Conservation (phyloP, 2,329 filamentous ascomycete species). For the Dactylellina leptospora region DNA sequence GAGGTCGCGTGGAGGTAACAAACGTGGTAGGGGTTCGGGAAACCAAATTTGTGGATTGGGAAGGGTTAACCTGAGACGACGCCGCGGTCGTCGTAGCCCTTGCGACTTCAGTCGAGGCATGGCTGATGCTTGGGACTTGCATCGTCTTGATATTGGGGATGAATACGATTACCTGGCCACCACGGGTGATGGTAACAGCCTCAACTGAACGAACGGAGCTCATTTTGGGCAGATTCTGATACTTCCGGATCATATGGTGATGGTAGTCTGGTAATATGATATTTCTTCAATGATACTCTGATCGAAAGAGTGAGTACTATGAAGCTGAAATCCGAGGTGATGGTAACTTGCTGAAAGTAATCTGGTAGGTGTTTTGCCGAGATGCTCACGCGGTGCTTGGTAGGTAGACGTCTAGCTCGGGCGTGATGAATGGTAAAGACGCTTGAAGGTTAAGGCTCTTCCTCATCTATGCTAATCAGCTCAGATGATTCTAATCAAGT, state of each 20-base stretch:
- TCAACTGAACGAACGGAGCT: no score
- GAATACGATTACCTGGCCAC: constrained; percentile 18
- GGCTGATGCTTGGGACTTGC: not conserved
- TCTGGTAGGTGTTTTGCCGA: not conserved
- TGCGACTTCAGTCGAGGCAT: not conserved
- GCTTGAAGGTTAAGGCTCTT: no score
- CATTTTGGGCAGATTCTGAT: no score
- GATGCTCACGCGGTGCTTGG: not conserved
- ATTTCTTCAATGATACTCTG: no score
- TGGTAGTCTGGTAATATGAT: not conserved
- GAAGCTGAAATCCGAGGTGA: no score
- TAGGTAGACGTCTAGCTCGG: not conserved
- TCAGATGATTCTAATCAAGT: no score
- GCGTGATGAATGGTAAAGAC: no score
- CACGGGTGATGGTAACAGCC: constrained; percentile 20
- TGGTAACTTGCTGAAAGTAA: no score
- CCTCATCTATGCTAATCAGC: no score
- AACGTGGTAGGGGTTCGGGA: constrained; percentile 16
- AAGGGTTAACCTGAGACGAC: not conserved
- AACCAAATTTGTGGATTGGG: not conserved
- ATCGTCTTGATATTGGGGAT: constrained; percentile 18
- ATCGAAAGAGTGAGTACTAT: no score
- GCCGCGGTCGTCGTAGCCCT: not conserved
- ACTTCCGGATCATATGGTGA: no score
- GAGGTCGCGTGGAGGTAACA: constrained; percentile 1